Evolutionary conservation across 1,284 basidiomycete species (phyloP).

Genomic region (Fomitopsis betulina): DNA sequence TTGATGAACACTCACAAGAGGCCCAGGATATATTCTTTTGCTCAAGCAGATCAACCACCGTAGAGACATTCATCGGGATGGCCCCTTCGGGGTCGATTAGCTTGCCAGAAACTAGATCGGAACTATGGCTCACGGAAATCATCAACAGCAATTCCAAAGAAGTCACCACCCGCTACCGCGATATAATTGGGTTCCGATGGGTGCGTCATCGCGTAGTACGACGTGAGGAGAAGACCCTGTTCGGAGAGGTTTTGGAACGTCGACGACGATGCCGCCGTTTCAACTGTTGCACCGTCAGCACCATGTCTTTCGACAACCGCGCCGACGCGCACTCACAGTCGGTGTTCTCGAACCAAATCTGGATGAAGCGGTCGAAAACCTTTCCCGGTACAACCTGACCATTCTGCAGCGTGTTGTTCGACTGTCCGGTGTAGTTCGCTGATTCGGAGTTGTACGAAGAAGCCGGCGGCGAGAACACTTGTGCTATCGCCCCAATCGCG

Average conservation of each 20-base stretch:
- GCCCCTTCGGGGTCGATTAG: slow-evolving; percentile 3
- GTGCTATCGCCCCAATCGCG: slow-evolving; percentile 26
- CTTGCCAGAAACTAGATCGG: not conserved
- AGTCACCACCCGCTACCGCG: slow-evolving; percentile 47
- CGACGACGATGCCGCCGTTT: slow-evolving; percentile 23
- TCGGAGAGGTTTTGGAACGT: slow-evolving; percentile 46
- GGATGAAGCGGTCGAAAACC: slow-evolving; percentile 43
- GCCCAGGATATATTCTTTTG: slow-evolving; percentile 53
- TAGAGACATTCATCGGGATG: slow-evolving; percentile 41
- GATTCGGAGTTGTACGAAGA: slow-evolving; percentile 30
- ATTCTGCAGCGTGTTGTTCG: slow-evolving; percentile 36
- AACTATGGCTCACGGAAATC: slow-evolving; percentile 26
- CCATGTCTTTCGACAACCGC: too few species aligned
- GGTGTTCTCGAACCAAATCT: slow-evolving; percentile 45
- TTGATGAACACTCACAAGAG: slow-evolving; percentile 22
- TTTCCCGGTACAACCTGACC: slow-evolving; percentile 33
- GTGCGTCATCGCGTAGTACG: slow-evolving; percentile 58
- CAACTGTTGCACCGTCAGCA: slow-evolving; percentile 12
- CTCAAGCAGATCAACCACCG: slow-evolving; percentile 63
- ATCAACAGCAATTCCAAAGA: slow-evolving; percentile 53
- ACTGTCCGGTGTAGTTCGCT: slow-evolving; percentile 32
- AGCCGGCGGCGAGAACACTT: slow-evolving; percentile 34
- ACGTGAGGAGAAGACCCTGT: slow-evolving; percentile 47
- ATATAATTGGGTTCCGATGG: slow-evolving; percentile 63
- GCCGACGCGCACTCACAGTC: slow-evolving; percentile 26